Percentiles rank a stretch among this genome's conserved stretches.
These are phyloP conservation scores for Tagetes patula DNA, from an alignment of 129 eudicot genomes.

Conservation along the genomic window DNA sequence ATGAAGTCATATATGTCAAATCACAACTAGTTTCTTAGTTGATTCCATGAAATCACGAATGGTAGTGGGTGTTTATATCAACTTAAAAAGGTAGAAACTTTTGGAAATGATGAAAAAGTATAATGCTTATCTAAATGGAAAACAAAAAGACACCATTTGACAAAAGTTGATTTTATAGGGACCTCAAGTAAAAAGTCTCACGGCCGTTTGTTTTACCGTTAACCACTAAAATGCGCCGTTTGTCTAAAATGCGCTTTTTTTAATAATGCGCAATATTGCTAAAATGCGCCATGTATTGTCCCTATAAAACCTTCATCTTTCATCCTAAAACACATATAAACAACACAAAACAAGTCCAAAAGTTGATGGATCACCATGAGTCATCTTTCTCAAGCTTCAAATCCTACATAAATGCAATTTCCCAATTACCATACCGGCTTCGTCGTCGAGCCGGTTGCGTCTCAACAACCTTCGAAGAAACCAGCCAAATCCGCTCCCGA, in stretches of 20 bases:
- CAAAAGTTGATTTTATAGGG: conserved; percentile 29
- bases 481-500: conserved; percentile 51
- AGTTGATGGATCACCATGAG: conserved; percentile 43
- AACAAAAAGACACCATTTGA: conserved; percentile 14
- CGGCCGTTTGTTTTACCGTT: conserved; percentile 16
- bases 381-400: conserved; percentile 70
- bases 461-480: conserved; percentile 67
- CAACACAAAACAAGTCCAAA: conserved; percentile 16
- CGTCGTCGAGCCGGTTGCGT: conserved; percentile 58
- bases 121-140: conserved; percentile 30
- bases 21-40: conserved; percentile 28
- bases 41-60: conserved; percentile 28
- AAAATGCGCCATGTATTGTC: not conserved
- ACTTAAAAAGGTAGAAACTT: conserved; percentile 25
- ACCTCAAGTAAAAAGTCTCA: conserved; percentile 16
- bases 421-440: conserved; percentile 62
- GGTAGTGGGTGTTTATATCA: conserved; percentile 35
- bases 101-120: conserved; percentile 22
- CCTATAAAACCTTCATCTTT: conserved; percentile 24
- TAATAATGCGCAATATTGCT: too few species aligned
- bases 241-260: too few species aligned
- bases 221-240: not conserved
- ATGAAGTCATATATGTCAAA: conserved; percentile 23
- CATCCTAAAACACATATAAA: conserved; percentile 12
- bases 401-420: conserved; percentile 63